Percentiles rank a stretch among this genome's conserved stretches.
These are phyloP conservation scores for Euphorbia tirucalli DNA, from an alignment of 345 rosid species.

Conservation along the genomic window DNA sequence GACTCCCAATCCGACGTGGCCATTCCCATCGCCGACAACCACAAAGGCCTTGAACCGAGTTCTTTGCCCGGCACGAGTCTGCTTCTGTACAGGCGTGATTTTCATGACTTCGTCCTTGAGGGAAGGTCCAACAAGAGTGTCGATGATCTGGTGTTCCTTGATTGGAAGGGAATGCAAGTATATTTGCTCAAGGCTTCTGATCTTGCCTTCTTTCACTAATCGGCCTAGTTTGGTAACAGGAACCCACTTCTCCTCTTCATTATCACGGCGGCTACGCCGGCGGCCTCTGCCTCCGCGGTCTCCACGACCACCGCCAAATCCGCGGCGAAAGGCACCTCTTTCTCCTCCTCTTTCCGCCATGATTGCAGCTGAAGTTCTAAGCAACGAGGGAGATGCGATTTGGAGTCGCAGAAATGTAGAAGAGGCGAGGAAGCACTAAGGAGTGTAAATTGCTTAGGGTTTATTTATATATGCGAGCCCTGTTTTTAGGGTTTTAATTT, in stretches of 20 bases:
- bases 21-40: slow-evolving; percentile 57
- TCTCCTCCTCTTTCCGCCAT: slow-evolving; percentile 79
- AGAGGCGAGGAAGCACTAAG: background rate
- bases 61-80: slow-evolving; percentile 75
- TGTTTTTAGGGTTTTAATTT: background rate
- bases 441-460: background rate
- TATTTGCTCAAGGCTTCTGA: slow-evolving; percentile 61
- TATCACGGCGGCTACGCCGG: slow-evolving; percentile 60
- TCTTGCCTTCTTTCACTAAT: slow-evolving; percentile 48
- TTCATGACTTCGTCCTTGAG: slow-evolving; percentile 96
- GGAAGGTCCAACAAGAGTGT: slow-evolving; percentile 56
- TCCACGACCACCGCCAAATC: slow-evolving; percentile 55
- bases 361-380: background rate
- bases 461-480: background rate
- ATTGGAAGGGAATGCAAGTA: slow-evolving; percentile 83
- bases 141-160: slow-evolving; percentile 85
- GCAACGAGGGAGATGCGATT: background rate
- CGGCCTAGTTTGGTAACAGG: slow-evolving; percentile 93
- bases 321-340: slow-evolving; percentile 59
- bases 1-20: slow-evolving; percentile 70
- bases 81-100: slow-evolving; percentile 88
- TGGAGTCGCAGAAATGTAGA: background rate
- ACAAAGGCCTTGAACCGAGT: slow-evolving; percentile 76
- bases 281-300: slow-evolving; percentile 56
- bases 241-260: slow-evolving; percentile 78